Base-by-base conservation (phyloP, 73 alveolate species). In the Paramecium sonneborni region DNA sequence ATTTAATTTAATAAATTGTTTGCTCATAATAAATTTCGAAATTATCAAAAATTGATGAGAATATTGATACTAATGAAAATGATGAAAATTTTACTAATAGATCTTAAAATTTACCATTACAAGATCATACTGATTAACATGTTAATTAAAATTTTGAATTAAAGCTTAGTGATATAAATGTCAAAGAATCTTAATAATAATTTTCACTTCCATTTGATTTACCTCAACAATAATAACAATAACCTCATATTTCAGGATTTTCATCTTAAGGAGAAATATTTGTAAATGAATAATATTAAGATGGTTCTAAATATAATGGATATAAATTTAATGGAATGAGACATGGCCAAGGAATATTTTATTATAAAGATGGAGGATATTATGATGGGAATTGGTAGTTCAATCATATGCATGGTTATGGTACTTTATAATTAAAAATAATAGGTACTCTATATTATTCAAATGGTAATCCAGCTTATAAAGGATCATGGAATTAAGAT, bases 221-320 rank as follows among this genome's bases (percentile, higher is more conserved):
- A 37, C 86, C 86, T 35, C 12, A 72, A 72, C 57, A 72, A 72
- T 72, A 32, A 20, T 72, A 32, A 20, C 20, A 4, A 15, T 72
- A 34, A 37, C 86, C 86, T 1, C 57, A 72, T 35, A 72, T 35
- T n/a, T 72, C 86, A 35, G 57, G 84, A 11, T 62, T 62, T 3
- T 62, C 84, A 14, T 62, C 84, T 26, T 26, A 62, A 62, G 86
- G 92, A 28, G 76, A 70, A 37, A 92, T 55, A 32, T 43, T 62
- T 30, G 94, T 84, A 18, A 92, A 74, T 69, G 95, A 92, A 85
- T 68, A 35, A 20, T 96, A 93, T 89, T 62, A 76, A 32, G 95
- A 96, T 95, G 99, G 99, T 8, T 84, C 95, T 3, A 85, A 87
- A 82, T 96, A 88, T 52, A 96, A 92, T 21, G 99, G 99, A 14